Evolutionary conservation across 768 basidiomycete genomes (phyloP).

Genomic region (Hericium coralloides): DNA sequence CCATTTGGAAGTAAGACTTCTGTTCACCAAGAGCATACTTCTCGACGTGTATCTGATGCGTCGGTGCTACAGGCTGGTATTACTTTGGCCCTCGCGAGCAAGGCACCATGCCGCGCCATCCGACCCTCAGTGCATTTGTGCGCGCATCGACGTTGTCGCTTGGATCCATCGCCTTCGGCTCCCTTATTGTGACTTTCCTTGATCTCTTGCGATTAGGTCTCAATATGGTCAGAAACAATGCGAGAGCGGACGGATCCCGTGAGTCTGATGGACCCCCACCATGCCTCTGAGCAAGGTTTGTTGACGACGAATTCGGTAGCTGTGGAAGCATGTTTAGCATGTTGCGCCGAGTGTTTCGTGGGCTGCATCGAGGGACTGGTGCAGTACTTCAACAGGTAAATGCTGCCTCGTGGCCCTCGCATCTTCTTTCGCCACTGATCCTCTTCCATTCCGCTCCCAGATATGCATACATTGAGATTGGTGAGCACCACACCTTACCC

Average conservation of each 20-base stretch:
- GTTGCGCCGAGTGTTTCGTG: constrained; percentile 72
- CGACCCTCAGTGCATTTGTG: constrained; percentile 59
- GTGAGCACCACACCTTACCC: constrained; percentile 23
- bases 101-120: constrained; percentile 64
- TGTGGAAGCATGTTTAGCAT: constrained; percentile 63
- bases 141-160: constrained; percentile 73
- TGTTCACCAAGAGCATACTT: neutral
- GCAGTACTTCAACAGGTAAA: constrained; percentile 71
- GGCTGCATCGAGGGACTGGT: constrained; percentile 62
- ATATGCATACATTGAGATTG: constrained; percentile 81
- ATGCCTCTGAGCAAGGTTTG: neutral
- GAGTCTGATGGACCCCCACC: constrained; percentile 18
- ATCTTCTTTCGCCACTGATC: neutral
- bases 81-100: constrained; percentile 70
- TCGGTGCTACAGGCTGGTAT: constrained; percentile 41
- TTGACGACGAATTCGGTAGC: constrained; percentile 29
- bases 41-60: constrained; percentile 2
- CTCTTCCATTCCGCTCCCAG: constrained; percentile 19
- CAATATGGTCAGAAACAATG: constrained; percentile 47
- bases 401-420: neutral
- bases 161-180: constrained; percentile 81
- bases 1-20: constrained; percentile 43
- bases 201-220: constrained; percentile 60
- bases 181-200: constrained; percentile 72
- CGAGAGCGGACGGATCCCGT: constrained; percentile 59